phyloP scores from a whole-genome alignment of 331 rosid genomes.

The Saraca asoca region DNA sequence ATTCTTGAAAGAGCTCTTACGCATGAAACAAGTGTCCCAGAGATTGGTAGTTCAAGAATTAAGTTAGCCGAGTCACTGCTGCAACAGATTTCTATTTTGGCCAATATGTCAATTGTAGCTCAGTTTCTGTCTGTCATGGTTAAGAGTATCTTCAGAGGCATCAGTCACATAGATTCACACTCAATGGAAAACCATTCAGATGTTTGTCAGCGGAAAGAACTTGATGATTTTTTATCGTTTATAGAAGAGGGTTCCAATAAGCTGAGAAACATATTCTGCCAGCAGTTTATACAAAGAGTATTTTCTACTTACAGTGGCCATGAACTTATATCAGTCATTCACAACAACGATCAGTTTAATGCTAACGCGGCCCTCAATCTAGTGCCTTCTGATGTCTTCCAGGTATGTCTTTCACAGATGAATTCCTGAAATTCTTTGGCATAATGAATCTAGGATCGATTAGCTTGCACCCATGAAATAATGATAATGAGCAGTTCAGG shows the following conservation, averaged over 20 bases:
- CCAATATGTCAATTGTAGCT: slow-evolving; percentile 54
- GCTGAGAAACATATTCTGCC: slow-evolving; percentile 56
- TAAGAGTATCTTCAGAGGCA: slow-evolving; percentile 38
- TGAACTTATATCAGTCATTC: slow-evolving; percentile 34
- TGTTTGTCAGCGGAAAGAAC: slow-evolving; percentile 39
- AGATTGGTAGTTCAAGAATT: slow-evolving; percentile 41
- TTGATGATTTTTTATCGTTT: slow-evolving; percentile 44
- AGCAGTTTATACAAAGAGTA: slow-evolving; percentile 46
- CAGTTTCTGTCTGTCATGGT: slow-evolving; percentile 45
- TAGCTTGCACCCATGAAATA: background rate
- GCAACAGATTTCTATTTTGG: slow-evolving; percentile 68
- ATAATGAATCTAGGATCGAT: background rate
- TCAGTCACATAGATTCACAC: slow-evolving; percentile 30
- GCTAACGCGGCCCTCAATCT: slow-evolving; percentile 27
- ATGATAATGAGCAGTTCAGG: background rate
- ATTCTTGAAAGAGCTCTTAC: slow-evolving; percentile 56
- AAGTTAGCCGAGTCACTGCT: slow-evolving; percentile 49
- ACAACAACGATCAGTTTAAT: slow-evolving; percentile 36
- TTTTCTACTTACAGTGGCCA: slow-evolving; percentile 38
- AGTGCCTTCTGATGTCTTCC: slow-evolving; percentile 60
- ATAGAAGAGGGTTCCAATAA: slow-evolving; percentile 52
- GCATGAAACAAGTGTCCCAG: slow-evolving; percentile 33
- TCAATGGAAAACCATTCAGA: slow-evolving; percentile 31
- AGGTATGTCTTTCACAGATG: slow-evolving; percentile 46
- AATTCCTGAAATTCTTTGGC: background rate